Evolutionary conservation across 148 eudicot species (phyloP).

Genomic region (Cornus florida): DNA sequence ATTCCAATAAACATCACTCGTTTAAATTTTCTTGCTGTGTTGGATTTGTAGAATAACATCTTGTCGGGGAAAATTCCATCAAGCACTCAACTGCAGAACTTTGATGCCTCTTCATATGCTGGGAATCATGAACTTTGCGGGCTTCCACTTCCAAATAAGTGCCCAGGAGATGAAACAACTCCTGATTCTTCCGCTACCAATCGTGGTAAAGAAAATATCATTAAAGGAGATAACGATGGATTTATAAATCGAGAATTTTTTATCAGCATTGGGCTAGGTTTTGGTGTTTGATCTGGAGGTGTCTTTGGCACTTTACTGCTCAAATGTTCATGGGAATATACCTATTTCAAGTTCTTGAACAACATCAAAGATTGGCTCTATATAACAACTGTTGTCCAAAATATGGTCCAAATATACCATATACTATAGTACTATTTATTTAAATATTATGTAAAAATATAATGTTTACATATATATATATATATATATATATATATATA

Average conservation of each 20-base stretch:
- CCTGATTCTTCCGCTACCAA: not conserved
- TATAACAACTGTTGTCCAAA: too few species aligned
- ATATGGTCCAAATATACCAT: too few species aligned
- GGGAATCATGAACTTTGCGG: conserved; percentile 31
- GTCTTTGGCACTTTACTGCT: not conserved
- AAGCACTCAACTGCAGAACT: conserved; percentile 35
- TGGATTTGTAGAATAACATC: conserved; percentile 36
- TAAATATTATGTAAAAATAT: too few species aligned
- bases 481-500: too few species aligned
- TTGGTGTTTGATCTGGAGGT: not conserved
- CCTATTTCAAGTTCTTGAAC: not conserved
- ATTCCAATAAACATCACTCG: conserved; percentile 32
- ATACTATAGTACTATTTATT: too few species aligned
- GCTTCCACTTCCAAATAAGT: conserved; percentile 12
- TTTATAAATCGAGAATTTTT: not conserved
- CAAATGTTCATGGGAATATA: not conserved
- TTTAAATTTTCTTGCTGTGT: conserved; percentile 19
- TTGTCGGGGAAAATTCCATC: conserved; percentile 38
- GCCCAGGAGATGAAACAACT: not conserved
- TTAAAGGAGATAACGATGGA: not conserved
- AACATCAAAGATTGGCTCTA: not conserved
- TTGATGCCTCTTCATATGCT: conserved; percentile 17
- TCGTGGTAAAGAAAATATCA: not conserved
- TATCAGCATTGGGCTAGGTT: not conserved
- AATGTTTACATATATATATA: too few species aligned